Conservation (phyloP, 768 basidiomycete genomes). For the Pleurotus pulmonarius region DNA sequence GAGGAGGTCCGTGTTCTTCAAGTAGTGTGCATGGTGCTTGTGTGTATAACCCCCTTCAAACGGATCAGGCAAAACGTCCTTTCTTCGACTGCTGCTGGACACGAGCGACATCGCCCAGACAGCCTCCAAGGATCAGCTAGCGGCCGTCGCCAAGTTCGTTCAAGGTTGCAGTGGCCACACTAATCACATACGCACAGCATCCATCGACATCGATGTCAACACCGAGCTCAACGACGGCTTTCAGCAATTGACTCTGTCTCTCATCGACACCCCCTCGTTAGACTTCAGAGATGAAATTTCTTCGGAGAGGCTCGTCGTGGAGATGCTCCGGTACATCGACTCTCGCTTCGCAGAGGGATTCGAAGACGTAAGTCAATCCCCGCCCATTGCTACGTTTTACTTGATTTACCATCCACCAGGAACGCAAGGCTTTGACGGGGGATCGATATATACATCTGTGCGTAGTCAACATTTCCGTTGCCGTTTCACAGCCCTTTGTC, state of each 20-base stretch:
- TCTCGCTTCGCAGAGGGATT: slow-evolving; percentile 67
- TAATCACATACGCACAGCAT: slow-evolving; percentile 64
- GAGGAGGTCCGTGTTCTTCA: slow-evolving; percentile 48
- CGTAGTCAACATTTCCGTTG: slow-evolving; percentile 25
- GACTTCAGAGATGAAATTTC: slow-evolving; percentile 66
- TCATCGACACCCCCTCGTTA: slow-evolving; percentile 81
- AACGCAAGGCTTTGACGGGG: slow-evolving; percentile 64
- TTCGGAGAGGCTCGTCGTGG: slow-evolving; percentile 60
- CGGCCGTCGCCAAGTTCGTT: slow-evolving; percentile 78
- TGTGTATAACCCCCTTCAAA: slow-evolving; percentile 22
- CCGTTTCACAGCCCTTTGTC: slow-evolving; percentile 12
- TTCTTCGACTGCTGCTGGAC: slow-evolving; percentile 82
- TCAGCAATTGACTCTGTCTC: slow-evolving; percentile 57
- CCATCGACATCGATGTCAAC: slow-evolving; percentile 68
- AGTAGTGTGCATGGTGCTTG: slow-evolving; percentile 11
- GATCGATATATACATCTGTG: slow-evolving; percentile 84
- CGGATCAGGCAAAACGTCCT: slow-evolving; percentile 76
- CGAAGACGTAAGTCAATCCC: slow-evolving; percentile 60
- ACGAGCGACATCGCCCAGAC: slow-evolving; percentile 64
- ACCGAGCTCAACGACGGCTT: slow-evolving; percentile 39
- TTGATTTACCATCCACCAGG: slow-evolving; percentile 39
- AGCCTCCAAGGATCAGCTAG: slow-evolving; percentile 71
- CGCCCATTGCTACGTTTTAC: slow-evolving; percentile 14
- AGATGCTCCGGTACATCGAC: slow-evolving; percentile 72
- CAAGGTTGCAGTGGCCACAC: slow-evolving; percentile 73